Conservation (phyloP, 176 grass and related monocot genomes). For the Ensete glaucum region DNA sequence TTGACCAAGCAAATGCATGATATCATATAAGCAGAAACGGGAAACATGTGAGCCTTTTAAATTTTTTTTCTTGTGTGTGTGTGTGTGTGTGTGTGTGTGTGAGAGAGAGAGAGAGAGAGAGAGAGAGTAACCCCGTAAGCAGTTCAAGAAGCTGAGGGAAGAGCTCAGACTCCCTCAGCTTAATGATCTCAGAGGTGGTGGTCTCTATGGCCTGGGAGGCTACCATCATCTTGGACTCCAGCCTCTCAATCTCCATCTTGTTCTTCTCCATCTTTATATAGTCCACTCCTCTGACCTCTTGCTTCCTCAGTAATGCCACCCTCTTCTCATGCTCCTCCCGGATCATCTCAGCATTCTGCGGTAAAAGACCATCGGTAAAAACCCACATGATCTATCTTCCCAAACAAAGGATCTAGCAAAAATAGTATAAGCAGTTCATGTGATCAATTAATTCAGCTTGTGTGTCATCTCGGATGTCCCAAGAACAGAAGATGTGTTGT, state of each 20-base stretch:
- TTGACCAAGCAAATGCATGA: background rate
- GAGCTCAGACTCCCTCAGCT: constrained; percentile 80
- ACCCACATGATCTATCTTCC: background rate
- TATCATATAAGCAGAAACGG: constrained; percentile 16
- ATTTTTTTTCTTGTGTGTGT: constrained; percentile 1
- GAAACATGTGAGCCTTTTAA: constrained; percentile 28
- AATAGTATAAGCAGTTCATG: constrained; percentile 12
- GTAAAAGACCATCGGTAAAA: constrained; percentile 13
- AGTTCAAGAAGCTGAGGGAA: constrained; percentile 94
- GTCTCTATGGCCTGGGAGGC: constrained; percentile 88
- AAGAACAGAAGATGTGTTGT: constrained; percentile 20
- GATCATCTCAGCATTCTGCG: constrained; percentile 65
- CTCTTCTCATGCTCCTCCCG: constrained; percentile 86
- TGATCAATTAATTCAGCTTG: constrained; percentile 16
- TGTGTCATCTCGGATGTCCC: constrained; percentile 28
- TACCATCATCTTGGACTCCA: constrained; percentile 93
- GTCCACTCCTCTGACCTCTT: constrained; percentile 76
- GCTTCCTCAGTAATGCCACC: constrained; percentile 66
- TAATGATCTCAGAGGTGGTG: constrained; percentile 88
- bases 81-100: background rate
- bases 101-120: constrained; percentile 19
- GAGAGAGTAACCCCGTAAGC: constrained; percentile 61
- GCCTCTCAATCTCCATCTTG: constrained; percentile 87
- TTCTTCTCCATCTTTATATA: constrained; percentile 98
- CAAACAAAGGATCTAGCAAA: constrained; percentile 18